Conservation (phyloP, 768 basidiomycete genomes). For the Amanita thiersii region DNA sequence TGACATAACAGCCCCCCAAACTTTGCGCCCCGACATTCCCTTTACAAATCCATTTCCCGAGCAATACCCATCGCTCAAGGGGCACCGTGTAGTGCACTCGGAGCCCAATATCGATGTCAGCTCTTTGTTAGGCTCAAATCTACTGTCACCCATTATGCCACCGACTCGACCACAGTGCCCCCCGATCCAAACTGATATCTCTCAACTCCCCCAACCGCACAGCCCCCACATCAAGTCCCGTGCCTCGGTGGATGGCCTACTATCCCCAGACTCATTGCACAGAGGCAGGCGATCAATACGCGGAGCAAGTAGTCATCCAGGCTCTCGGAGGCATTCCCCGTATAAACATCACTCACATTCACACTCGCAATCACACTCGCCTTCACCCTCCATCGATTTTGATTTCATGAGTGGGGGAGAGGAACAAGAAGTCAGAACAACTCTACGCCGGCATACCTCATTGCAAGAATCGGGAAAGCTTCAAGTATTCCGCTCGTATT, state of each 20-base stretch:
- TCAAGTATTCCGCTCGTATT: too few species aligned
- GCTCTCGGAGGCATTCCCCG: too few species aligned
- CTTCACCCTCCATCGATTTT: too few species aligned
- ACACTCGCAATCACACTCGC: too few species aligned
- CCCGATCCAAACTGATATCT: background rate
- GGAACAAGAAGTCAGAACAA: too few species aligned
- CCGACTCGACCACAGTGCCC: background rate
- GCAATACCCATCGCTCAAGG: background rate
- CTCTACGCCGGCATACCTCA: too few species aligned
- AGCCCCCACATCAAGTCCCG: conserved; percentile 1
- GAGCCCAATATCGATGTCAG: conserved; percentile 3
- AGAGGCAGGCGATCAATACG: too few species aligned
- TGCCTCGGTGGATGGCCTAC: background rate
- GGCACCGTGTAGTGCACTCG: conserved; percentile 3
- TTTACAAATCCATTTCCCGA: background rate
- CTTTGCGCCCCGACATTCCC: background rate
- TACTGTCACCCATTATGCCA: background rate
- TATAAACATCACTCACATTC: too few species aligned
- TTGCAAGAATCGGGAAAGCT: too few species aligned
- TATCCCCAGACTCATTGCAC: conserved; percentile 6
- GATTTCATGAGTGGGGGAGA: too few species aligned
- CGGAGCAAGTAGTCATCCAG: too few species aligned
- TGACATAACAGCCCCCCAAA: background rate
- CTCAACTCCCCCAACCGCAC: background rate
- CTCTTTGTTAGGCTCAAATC: conserved; percentile 3